A percentile compares a stretch with the other conserved stretches of the same genome.
Evolutionary conservation across 2,329 filamentous ascomycete genomes (phyloP).

Genomic region (Elsinoe australis): DNA sequence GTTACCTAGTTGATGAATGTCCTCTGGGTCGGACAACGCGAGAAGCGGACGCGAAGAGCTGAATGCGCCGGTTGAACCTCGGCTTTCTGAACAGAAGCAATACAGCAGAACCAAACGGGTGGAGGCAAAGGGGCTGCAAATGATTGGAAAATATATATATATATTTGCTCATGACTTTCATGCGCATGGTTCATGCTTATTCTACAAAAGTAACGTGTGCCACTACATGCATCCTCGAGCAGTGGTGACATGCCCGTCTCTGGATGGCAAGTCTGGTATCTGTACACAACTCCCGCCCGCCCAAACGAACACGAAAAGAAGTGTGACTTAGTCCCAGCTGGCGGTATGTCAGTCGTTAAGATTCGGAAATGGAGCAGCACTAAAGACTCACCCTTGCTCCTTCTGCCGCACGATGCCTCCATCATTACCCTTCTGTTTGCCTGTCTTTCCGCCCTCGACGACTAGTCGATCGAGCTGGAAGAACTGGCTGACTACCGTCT

Average conservation of each 20-base stretch:
- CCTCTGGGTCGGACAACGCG: too few species aligned
- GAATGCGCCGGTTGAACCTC: constrained; percentile 14
- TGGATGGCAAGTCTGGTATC: too few species aligned
- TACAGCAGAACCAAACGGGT: not conserved
- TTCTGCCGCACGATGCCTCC: constrained; percentile 67
- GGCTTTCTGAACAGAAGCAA: not conserved
- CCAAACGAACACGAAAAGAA: too few species aligned
- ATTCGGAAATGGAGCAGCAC: too few species aligned
- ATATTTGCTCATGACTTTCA: constrained; percentile 8
- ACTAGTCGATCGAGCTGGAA: constrained; percentile 88
- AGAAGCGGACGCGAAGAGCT: too few species aligned
- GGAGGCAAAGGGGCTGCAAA: not conserved
- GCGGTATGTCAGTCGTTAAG: constrained; percentile 9
- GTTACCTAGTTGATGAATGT: too few species aligned
- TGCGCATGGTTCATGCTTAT: constrained; percentile 2
- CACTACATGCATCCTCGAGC: constrained; percentile 6
- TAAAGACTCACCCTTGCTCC: constrained; percentile 68
- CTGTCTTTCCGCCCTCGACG: constrained; percentile 77
- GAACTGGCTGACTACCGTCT: constrained; percentile 91
- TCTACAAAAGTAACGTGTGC: not conserved
- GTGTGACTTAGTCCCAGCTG: too few species aligned
- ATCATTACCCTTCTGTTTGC: constrained; percentile 61
- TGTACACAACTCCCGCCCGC: constrained; percentile 16
- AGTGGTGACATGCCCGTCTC: too few species aligned
- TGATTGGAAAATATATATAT: not conserved